Evolutionary conservation across 257 asterid species (phyloP).

Genomic region (Plantago major): DNA sequence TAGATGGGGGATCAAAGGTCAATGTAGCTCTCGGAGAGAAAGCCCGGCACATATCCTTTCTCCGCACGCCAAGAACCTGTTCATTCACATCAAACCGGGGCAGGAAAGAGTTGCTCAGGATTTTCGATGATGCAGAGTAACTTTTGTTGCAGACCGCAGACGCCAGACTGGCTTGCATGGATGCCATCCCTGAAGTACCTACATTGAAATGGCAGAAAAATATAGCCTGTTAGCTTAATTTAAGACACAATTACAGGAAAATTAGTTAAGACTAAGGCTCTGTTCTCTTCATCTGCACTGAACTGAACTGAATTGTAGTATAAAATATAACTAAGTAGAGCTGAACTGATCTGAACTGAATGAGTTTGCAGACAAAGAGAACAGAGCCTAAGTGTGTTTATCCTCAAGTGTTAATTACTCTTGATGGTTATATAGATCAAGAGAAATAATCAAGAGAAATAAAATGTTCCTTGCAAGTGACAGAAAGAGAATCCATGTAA

Average conservation of each 20-base stretch:
- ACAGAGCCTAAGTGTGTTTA: too few relatives aligned
- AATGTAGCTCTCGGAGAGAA: conserved; percentile 54
- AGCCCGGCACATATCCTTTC: conserved; percentile 31
- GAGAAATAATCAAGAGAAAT: too few relatives aligned
- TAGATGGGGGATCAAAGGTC: conserved; percentile 67
- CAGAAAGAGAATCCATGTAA: too few relatives aligned
- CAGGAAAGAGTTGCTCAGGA: conserved; percentile 43
- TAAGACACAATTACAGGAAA: neutral
- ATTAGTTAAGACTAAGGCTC: neutral
- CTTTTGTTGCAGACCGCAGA: conserved; percentile 57
- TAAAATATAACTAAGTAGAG: too few relatives aligned
- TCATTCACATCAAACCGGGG: conserved; percentile 46
- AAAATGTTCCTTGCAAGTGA: too few relatives aligned
- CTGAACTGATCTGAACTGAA: too few relatives aligned
- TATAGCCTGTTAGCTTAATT: conserved; percentile 6
- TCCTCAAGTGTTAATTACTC: too few relatives aligned
- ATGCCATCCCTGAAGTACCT: conserved; percentile 47
- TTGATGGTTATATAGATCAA: too few relatives aligned
- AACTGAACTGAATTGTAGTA: too few relatives aligned
- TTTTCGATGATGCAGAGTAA: conserved; percentile 37
- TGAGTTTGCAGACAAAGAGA: too few relatives aligned
- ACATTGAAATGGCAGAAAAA: neutral
- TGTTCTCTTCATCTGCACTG: too few relatives aligned
- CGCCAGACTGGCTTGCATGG: conserved; percentile 64
- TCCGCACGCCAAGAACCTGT: conserved; percentile 23